Evolutionary conservation across 2,329 filamentous ascomycete genomes (phyloP).

Genomic region (Fusarium globosum): DNA sequence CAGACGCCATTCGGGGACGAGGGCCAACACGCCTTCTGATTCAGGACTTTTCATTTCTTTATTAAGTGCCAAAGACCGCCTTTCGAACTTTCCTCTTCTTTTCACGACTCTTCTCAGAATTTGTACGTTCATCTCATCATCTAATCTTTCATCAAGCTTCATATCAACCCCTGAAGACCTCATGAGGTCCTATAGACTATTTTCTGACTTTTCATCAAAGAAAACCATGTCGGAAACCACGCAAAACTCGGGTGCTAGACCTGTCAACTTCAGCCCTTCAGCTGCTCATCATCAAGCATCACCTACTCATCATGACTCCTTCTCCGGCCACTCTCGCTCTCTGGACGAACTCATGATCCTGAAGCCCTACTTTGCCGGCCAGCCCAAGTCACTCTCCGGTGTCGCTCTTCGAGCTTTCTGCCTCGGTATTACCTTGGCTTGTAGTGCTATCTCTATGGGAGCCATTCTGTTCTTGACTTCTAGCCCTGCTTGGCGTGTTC

Average conservation of each 20-base stretch:
- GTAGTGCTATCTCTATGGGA: slow-evolving; percentile 47
- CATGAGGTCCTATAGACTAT: slow-evolving; percentile 28
- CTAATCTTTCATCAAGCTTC: neutral
- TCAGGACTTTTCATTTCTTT: neutral
- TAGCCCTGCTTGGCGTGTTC: slow-evolving; percentile 68
- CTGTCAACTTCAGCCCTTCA: slow-evolving; percentile 35
- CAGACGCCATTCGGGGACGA: slow-evolving; percentile 38
- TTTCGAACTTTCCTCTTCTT: neutral
- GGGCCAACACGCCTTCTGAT: slow-evolving; percentile 29
- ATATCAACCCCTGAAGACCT: neutral
- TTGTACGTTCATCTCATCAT: slow-evolving; percentile 4
- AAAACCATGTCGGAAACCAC: slow-evolving; percentile 28
- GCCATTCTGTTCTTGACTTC: slow-evolving; percentile 51
- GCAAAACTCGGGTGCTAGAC: slow-evolving; percentile 1
- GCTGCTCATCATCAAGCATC: slow-evolving; percentile 32
- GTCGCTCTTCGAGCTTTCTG: slow-evolving; percentile 69
- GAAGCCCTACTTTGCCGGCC: slow-evolving; percentile 56
- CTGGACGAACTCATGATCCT: slow-evolving; percentile 46
- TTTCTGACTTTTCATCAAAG: slow-evolving; percentile 22
- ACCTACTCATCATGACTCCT: slow-evolving; percentile 29
- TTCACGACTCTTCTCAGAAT: neutral
- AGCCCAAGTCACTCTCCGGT: slow-evolving; percentile 67
- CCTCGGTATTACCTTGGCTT: slow-evolving; percentile 60
- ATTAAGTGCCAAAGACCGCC: neutral
- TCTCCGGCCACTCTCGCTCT: slow-evolving; percentile 23